Conservation (phyloP, 768 basidiomycete species). For the Mrakia blollopis region DNA sequence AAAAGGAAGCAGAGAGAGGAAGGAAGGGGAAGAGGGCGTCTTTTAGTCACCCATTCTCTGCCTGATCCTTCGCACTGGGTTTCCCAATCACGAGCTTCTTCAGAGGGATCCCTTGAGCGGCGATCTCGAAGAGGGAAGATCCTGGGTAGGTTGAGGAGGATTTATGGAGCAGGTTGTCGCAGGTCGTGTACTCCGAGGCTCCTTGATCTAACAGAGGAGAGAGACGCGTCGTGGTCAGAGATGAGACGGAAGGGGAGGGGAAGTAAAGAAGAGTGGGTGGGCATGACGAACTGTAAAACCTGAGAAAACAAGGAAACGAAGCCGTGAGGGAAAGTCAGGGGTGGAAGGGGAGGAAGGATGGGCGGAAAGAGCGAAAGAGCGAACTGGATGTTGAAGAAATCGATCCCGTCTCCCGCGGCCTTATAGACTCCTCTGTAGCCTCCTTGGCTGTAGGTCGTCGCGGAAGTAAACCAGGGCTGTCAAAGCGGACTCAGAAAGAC, state of each 20-base stretch:
- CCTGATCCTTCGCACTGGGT: slow-evolving; percentile 4
- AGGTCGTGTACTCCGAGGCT: slow-evolving; percentile 9
- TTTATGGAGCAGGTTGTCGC: not conserved
- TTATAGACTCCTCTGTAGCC: slow-evolving; percentile 5
- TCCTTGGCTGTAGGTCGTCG: not conserved
- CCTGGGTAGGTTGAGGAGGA: slow-evolving; percentile 4
- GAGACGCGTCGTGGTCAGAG: not conserved
- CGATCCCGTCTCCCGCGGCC: slow-evolving; percentile 3
- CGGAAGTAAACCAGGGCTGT: not conserved
- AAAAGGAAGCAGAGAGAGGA: not conserved
- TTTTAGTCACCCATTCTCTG: slow-evolving; percentile 4
- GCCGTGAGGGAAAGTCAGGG: no score
- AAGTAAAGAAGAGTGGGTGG: no score
- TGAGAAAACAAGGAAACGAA: not conserved
- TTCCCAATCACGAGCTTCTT: slow-evolving; percentile 17
- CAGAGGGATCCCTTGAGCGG: not conserved
- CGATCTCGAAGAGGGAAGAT: slow-evolving; percentile 9
- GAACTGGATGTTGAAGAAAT: slow-evolving; percentile 21
- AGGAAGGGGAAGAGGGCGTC: not conserved
- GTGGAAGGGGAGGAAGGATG: no score
- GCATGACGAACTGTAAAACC: not conserved
- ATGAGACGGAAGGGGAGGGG: no score
- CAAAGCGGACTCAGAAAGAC: not conserved
- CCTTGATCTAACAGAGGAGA: not conserved
- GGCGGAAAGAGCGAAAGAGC: not conserved